Base-by-base conservation (phyloP, 2,329 filamentous ascomycete genomes). In the Fusarium pseudocircinatum region DNA sequence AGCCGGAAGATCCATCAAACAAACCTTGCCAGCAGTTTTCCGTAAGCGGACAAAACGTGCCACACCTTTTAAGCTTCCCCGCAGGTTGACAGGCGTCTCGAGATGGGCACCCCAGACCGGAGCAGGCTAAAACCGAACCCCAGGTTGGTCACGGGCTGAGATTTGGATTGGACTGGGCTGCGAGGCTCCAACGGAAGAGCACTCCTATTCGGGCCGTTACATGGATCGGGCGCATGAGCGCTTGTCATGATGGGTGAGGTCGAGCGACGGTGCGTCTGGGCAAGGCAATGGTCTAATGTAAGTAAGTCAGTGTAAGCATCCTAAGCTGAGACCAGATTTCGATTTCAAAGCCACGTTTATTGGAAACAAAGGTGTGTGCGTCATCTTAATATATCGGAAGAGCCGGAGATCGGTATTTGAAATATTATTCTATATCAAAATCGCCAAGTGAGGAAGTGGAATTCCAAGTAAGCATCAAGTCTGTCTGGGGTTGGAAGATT, bases 131-230 rank as follows among this genome's bases (percentile, higher is more conserved):
- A 66, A 73, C 36, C 63, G 36, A 60, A 60, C 57, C 69, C 43
- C 62, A 53, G 32, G 69, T 72, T 67, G 74, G 68, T 59, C 62
- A 73, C 44, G 42, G 60, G 60, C 56, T 58, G 47, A 47, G 43
- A 63, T 57, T 67, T 62, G 63, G 61, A 58, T 69, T 68, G 72
- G 67, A 57, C 49, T 67, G 57, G 63, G 52, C 57, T 61, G 63
- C 66, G 53, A 67, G 60, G 60, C 59, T 67, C 59, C 71, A 72
- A 47, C 54, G 24, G 50, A 69, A 70, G 54, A 61, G 58, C 62
- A 44, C 50, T 61, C 63, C 70, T 78, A 78, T 78, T 78, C 76
- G 76, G 76, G 76, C 76, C 76, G 76, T 78, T 78, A 52, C 60
- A 43, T 36, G 49, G 47, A 59, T 54, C 49, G 58, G 53, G 32